Evolutionary conservation across 495 filamentous ascomycete genomes (phyloP).

Genomic region (Monascus purpureus): DNA sequence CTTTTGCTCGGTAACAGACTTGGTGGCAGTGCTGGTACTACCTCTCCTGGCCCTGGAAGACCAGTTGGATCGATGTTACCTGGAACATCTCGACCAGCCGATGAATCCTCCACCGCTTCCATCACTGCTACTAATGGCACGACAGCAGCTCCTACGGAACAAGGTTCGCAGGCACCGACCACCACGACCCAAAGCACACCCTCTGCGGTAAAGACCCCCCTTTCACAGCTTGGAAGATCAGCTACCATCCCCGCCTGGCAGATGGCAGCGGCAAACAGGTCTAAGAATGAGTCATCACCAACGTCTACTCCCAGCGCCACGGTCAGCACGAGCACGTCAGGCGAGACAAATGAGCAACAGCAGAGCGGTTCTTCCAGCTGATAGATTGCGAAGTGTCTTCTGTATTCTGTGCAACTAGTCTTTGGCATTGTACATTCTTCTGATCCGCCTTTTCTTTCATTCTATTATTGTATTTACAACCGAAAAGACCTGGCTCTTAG

Average conservation of each 20-base stretch:
- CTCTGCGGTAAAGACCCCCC: constrained; percentile 18
- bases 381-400: no score
- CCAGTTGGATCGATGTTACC: constrained; percentile 15
- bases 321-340: constrained; percentile 7
- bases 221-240: constrained; percentile 31
- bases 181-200: constrained; percentile 19
- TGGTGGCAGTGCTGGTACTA: constrained; percentile 31
- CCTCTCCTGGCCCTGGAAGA: constrained; percentile 19
- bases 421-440: no score
- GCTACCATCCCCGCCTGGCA: constrained; percentile 89
- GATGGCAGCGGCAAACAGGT: constrained; percentile 57
- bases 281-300: constrained; percentile 27
- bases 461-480: no score
- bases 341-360: constrained; percentile 10
- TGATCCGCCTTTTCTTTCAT: no score
- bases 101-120: constrained; percentile 9
- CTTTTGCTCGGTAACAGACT: constrained; percentile 71
- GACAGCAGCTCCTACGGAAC: constrained; percentile 16
- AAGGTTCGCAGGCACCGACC: constrained; percentile 18
- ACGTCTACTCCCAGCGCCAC: constrained; percentile 8
- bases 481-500: no score
- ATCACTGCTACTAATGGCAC: constrained; percentile 20
- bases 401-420: no score
- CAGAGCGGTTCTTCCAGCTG: background rate
- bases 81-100: constrained; percentile 17